phyloP scores from a whole-genome alignment of 331 rosid genomes.

The Arachis monticola region DNA sequence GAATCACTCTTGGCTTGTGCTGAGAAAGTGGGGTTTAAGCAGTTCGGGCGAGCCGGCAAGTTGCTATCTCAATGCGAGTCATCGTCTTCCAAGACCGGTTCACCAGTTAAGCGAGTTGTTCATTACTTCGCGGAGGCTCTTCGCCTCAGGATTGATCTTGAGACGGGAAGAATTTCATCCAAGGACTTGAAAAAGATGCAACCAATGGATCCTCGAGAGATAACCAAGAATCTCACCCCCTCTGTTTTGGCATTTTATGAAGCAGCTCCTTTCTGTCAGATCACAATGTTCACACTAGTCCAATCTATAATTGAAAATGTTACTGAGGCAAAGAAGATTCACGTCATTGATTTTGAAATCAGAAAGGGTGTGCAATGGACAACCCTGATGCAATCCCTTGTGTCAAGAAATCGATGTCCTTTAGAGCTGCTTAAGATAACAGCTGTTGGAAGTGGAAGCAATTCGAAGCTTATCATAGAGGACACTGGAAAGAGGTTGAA shows the following conservation, averaged over 20 bases:
- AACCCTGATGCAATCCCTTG: constrained; percentile 63
- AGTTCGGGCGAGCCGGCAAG: constrained; percentile 54
- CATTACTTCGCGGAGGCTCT: constrained; percentile 63
- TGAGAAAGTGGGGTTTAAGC: constrained; percentile 65
- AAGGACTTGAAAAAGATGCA: constrained; percentile 7
- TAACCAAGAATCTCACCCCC: constrained; percentile 34
- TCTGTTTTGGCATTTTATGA: constrained; percentile 40
- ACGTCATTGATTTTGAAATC: constrained; percentile 64
- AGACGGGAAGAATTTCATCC: constrained; percentile 54
- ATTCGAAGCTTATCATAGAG: constrained; percentile 31
- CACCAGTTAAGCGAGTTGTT: constrained; percentile 55
- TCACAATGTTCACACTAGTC: constrained; percentile 49
- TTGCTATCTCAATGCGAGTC: constrained; percentile 51
- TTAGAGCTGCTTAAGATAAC: constrained; percentile 63
- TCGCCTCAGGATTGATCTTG: constrained; percentile 51
- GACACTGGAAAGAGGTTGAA: constrained; percentile 56
- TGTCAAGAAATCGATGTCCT: constrained; percentile 45
- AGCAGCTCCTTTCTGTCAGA: constrained; percentile 52
- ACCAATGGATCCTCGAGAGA: constrained; percentile 42
- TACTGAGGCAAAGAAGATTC: constrained; percentile 59
- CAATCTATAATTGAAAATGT: constrained; percentile 69
- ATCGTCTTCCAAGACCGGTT: constrained; percentile 46
- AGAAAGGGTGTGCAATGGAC: constrained; percentile 64
- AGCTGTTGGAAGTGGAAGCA: constrained; percentile 55
- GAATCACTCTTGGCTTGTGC: constrained; percentile 64